Evolutionary conservation across 2,329 filamentous ascomycete species (phyloP).

Genomic region (Penicillium sp.): DNA sequence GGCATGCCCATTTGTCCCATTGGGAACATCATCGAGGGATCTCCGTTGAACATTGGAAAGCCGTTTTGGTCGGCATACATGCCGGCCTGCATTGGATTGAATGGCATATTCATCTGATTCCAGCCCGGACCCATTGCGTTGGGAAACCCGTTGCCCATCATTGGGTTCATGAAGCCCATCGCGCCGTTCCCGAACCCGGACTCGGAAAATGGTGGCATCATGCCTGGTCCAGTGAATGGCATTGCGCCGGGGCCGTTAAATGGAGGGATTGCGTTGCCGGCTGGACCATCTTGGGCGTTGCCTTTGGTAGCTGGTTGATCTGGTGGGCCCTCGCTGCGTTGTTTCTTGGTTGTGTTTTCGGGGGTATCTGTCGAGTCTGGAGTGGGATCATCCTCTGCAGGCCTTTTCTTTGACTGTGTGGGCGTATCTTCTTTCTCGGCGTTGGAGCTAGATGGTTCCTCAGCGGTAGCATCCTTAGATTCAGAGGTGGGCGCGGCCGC

Average conservation of each 20-base stretch:
- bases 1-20: slow-evolving; percentile 33
- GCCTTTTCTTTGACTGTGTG: slow-evolving; percentile 72
- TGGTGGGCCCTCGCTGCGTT: slow-evolving; percentile 42
- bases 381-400: slow-evolving; percentile 70
- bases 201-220: slow-evolving; percentile 41
- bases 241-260: slow-evolving; percentile 40
- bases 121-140: slow-evolving; percentile 41
- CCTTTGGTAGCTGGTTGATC: slow-evolving; percentile 16
- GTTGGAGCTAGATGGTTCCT: slow-evolving; percentile 35
- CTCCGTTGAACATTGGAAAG: slow-evolving; percentile 42
- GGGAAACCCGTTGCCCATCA: slow-evolving; percentile 41
- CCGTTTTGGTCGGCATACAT: slow-evolving; percentile 42
- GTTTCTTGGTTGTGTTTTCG: slow-evolving; percentile 45
- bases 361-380: slow-evolving; percentile 52
- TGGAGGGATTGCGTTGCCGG: slow-evolving; percentile 22
- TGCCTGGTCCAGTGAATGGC: slow-evolving; percentile 37
- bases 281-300: slow-evolving; percentile 12
- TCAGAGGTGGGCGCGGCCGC: slow-evolving; percentile 1
- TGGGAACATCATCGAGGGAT: slow-evolving; percentile 41
- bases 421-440: slow-evolving; percentile 37
- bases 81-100: slow-evolving; percentile 38
- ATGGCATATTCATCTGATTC: slow-evolving; percentile 53
- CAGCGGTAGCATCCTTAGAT: background rate
- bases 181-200: slow-evolving; percentile 37
- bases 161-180: slow-evolving; percentile 46